These are phyloP conservation scores for Lactuca sativa DNA, from an alignment of 129 eudicot genomes.

Conservation along the genomic window DNA sequence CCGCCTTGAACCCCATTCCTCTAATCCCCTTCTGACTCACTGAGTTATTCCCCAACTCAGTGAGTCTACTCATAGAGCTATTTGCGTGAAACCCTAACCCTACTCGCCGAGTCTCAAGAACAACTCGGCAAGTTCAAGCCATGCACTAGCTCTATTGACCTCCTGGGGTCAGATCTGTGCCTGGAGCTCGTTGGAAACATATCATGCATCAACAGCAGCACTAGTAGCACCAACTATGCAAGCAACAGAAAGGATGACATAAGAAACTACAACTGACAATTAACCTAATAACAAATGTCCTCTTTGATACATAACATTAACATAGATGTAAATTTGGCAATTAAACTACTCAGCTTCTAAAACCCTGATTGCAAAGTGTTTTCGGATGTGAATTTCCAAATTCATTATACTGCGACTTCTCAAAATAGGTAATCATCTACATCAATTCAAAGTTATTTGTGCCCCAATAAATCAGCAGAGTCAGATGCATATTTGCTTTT, in stretches of 20 bases:
- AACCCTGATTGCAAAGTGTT: neutral
- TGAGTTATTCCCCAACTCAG: too few species aligned
- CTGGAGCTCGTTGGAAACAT: conserved; percentile 94
- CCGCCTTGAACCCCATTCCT: too few species aligned
- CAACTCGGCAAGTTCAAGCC: too few species aligned
- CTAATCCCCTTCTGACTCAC: too few species aligned
- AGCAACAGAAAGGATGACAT: conserved; percentile 9
- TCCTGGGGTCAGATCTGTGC: too few species aligned
- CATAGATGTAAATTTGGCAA: conserved; percentile 12
- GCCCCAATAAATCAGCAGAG: neutral
- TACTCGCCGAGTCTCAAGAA: too few species aligned
- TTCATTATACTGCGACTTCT: neutral
- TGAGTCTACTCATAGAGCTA: too few species aligned
- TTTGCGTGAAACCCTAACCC: too few species aligned
- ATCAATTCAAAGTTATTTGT: neutral
- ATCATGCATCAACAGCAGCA: conserved; percentile 99
- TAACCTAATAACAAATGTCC: neutral
- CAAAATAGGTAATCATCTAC: neutral
- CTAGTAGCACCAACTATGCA: conserved; percentile 93
- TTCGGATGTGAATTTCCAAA: neutral
- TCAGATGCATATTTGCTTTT: neutral
- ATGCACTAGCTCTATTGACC: too few species aligned
- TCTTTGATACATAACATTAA: neutral
- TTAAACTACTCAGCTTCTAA: neutral
- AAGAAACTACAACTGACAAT: conserved; percentile 14